Conservation (phyloP, 164 flowering plant genomes). For the Dillenia turbinata region DNA sequence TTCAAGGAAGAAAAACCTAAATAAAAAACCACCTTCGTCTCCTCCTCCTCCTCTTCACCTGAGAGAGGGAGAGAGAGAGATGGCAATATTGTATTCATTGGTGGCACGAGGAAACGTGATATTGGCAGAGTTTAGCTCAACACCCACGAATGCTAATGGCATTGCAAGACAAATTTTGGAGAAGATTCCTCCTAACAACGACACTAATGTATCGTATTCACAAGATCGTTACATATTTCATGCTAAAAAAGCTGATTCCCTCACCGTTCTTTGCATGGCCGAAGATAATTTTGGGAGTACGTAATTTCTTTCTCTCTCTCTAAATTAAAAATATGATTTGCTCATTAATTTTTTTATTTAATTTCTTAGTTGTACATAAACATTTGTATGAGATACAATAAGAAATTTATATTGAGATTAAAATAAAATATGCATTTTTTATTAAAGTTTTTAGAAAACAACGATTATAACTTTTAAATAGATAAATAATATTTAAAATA, state of each 20-base stretch:
- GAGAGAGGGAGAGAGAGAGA: conserved; percentile 8
- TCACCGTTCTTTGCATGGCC: conserved; percentile 88
- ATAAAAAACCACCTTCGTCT: neutral
- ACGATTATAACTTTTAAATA: too few species aligned
- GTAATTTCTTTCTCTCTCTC: neutral
- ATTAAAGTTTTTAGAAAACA: too few species aligned
- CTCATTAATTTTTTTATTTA: too few species aligned
- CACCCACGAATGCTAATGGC: conserved; percentile 59
- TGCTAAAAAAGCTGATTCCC: conserved; percentile 79
- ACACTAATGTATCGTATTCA: conserved; percentile 64
- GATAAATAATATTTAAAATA: too few species aligned
- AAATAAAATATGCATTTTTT: neutral
- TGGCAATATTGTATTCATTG: conserved; percentile 72
- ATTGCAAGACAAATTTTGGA: conserved; percentile 73
- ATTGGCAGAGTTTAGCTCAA: conserved; percentile 64
- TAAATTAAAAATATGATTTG: too few species aligned
- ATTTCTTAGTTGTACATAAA: neutral
- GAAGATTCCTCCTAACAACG: conserved; percentile 44
- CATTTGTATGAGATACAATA: neutral
- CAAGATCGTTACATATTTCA: conserved; percentile 86
- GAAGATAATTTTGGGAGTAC: conserved; percentile 67
- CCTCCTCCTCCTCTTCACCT: neutral
- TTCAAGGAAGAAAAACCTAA: conserved; percentile 16
- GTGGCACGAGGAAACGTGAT: conserved; percentile 79
- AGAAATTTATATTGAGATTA: neutral